phyloP scores from a whole-genome alignment of 1,284 basidiomycete genomes.

The Cutaneotrichosporon curvatum region DNA sequence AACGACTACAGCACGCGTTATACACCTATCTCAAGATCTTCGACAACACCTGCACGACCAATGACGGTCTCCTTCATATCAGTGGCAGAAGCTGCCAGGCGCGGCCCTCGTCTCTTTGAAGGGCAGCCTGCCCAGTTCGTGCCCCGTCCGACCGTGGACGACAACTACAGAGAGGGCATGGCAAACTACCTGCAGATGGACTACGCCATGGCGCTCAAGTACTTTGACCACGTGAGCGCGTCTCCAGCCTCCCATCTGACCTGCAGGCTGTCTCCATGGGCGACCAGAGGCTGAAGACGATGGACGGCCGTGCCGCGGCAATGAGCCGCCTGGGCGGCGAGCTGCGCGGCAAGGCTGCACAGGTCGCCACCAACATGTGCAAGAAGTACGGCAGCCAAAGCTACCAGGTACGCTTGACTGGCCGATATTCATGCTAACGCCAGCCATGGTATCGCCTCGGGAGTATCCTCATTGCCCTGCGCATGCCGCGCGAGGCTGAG shows the following conservation, averaged over 20 bases:
- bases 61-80: too few species aligned
- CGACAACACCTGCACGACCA: too few species aligned
- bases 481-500: slow-evolving; percentile 12
- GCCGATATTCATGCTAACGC: neutral
- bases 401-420: slow-evolving; percentile 16
- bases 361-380: slow-evolving; percentile 21
- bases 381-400: slow-evolving; percentile 20
- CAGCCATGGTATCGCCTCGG: slow-evolving; percentile 33
- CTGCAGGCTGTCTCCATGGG: slow-evolving; percentile 26
- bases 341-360: slow-evolving; percentile 20
- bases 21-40: too few species aligned
- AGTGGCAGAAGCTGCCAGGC: too few species aligned
- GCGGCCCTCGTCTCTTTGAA: too few species aligned
- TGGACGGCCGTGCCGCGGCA: slow-evolving; percentile 26
- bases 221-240: neutral
- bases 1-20: too few species aligned
- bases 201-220: too few species aligned
- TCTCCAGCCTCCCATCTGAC: neutral
- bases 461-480: slow-evolving; percentile 12
- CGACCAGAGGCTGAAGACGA: slow-evolving; percentile 14
- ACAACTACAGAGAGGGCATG: too few species aligned
- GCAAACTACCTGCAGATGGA: too few species aligned
- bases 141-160: too few species aligned
- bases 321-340: slow-evolving; percentile 21
- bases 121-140: too few species aligned